These are phyloP conservation scores for Vaccinium macrocarpon DNA, from an alignment of 148 eudicot genomes.

Conservation along the genomic window DNA sequence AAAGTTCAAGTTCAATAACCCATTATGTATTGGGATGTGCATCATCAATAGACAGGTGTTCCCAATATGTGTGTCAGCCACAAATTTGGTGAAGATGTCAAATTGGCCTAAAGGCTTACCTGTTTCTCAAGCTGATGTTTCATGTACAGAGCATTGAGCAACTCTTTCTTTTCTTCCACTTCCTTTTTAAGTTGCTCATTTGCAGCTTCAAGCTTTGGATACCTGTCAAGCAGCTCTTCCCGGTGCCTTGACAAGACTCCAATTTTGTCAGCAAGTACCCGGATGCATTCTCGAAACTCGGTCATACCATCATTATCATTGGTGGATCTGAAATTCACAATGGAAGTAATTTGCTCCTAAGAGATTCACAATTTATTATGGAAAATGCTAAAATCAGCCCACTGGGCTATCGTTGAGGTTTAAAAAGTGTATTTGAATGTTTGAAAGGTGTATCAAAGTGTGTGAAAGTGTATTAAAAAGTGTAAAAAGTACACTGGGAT, in stretches of 20 bases:
- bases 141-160: constrained; percentile 64
- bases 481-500: no score
- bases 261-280: constrained; percentile 81
- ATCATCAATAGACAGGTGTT: background rate
- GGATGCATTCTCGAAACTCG: constrained; percentile 71
- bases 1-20: background rate
- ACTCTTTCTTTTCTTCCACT: constrained; percentile 78
- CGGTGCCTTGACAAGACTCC: constrained; percentile 72
- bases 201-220: constrained; percentile 60
- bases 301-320: constrained; percentile 56
- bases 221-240: constrained; percentile 77
- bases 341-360: background rate
- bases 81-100: background rate
- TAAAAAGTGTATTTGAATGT: no score
- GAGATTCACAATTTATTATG: background rate
- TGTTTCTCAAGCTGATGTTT: constrained; percentile 94
- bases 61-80: background rate
- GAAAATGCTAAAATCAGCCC: no score
- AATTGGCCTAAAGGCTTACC: constrained; percentile 34
- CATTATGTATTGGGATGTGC: background rate
- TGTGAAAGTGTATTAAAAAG: no score
- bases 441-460: no score
- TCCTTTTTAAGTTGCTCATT: constrained; percentile 62
- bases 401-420: no score
- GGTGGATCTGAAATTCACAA: constrained; percentile 44